These are phyloP conservation scores for Nemania diffusa DNA, from an alignment of 2,329 filamentous ascomycete genomes.

Conservation along the genomic window DNA sequence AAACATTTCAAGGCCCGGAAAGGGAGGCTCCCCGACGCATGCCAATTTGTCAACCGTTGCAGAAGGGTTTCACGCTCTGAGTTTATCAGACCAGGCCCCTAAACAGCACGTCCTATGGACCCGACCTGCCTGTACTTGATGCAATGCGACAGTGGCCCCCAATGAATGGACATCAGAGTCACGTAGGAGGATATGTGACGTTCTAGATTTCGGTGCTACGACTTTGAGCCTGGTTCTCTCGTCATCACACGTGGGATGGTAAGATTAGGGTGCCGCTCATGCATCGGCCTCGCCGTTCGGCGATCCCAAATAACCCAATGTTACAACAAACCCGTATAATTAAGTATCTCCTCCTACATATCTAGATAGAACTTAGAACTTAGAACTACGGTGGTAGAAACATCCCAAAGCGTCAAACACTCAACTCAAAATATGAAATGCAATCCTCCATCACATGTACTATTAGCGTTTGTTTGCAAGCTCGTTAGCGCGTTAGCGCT, in stretches of 20 bases:
- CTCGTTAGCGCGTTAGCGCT: not conserved
- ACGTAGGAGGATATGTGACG: not conserved
- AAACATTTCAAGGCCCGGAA: not conserved
- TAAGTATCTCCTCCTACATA: too few relatives aligned
- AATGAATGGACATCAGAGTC: slow-evolving; percentile 1
- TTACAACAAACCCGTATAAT: not conserved
- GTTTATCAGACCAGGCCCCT: slow-evolving; percentile 15
- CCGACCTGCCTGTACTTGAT: not conserved
- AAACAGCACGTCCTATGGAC: not conserved
- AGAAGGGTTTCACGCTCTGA: slow-evolving; percentile 24
- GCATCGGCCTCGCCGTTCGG: slow-evolving; percentile 26
- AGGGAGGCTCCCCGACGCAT: slow-evolving; percentile 7
- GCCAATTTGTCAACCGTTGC: slow-evolving; percentile 26
- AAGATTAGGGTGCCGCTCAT: slow-evolving; percentile 22
- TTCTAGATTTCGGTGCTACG: not conserved
- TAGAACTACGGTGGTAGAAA: not conserved
- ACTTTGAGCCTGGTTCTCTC: not conserved
- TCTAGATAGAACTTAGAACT: too few relatives aligned
- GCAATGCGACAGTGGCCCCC: slow-evolving; percentile 1
- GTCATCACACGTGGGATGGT: slow-evolving; percentile 22
- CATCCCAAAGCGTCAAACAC: not conserved
- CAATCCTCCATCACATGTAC: not conserved
- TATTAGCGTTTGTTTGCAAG: not conserved
- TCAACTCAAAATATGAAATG: not conserved
- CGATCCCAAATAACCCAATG: slow-evolving; percentile 1